These are phyloP conservation scores for Pyronema omphalodes DNA, from an alignment of 495 filamentous ascomycete genomes.

Conservation along the genomic window DNA sequence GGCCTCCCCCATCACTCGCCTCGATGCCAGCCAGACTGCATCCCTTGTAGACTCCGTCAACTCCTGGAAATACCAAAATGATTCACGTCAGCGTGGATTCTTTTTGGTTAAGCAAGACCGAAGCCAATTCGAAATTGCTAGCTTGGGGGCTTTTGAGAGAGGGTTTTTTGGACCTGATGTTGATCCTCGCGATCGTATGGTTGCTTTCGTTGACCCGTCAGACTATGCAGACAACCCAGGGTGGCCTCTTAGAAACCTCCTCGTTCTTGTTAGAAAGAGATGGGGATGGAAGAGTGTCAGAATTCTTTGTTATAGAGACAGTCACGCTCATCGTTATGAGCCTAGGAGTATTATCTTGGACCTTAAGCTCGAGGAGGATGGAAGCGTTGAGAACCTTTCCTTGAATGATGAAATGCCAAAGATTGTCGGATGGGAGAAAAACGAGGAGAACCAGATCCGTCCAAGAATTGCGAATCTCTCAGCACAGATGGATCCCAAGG, in stretches of 20 bases:
- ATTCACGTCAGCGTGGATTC: conserved; percentile 74
- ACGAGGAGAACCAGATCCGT: conserved; percentile 52
- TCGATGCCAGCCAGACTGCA: conserved; percentile 49
- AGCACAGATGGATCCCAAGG: conserved; percentile 77
- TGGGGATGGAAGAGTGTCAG: conserved; percentile 62
- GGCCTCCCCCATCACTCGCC: conserved; percentile 27
- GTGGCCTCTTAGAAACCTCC: conserved; percentile 81
- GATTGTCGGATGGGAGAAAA: conserved; percentile 88
- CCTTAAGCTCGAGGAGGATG: conserved; percentile 35
- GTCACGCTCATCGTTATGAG: conserved; percentile 52
- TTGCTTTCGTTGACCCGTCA: conserved; percentile 81
- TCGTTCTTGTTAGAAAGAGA: conserved; percentile 66
- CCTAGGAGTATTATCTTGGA: conserved; percentile 61
- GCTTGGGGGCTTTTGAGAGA: conserved; percentile 57
- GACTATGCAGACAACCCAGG: conserved; percentile 71
- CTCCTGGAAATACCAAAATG: conserved; percentile 66
- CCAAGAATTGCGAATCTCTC: conserved; percentile 59
- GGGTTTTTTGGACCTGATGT: conserved; percentile 62
- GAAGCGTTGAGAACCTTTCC: conserved; percentile 17
- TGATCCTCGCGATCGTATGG: conserved; percentile 49
- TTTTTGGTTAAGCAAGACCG: conserved; percentile 60
- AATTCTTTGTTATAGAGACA: conserved; percentile 79
- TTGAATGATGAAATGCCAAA: conserved; percentile 44
- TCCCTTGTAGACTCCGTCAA: conserved; percentile 59
- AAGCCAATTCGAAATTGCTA: conserved; percentile 48